These are phyloP conservation scores for Suillus alpinus DNA, from an alignment of 768 basidiomycete genomes.

Conservation along the genomic window DNA sequence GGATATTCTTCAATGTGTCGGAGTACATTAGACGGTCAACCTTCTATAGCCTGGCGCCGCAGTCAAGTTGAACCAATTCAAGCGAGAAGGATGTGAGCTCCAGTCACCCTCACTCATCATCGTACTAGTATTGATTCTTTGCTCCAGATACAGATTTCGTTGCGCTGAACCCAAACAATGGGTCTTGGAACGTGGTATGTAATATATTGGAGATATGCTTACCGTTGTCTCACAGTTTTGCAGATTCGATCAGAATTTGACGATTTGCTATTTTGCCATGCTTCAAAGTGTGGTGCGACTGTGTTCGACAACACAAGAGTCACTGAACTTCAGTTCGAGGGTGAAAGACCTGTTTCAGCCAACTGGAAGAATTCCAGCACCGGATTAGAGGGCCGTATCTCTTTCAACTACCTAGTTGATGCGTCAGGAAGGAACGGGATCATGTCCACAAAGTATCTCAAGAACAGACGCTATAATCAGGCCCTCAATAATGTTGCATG, in stretches of 20 bases:
- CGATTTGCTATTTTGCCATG: constrained; percentile 54
- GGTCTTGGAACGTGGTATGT: constrained; percentile 61
- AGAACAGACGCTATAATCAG: too few species aligned
- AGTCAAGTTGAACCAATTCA: constrained; percentile 62
- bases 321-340: constrained; percentile 32
- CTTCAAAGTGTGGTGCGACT: constrained; percentile 46
- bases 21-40: background rate
- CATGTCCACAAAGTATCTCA: too few species aligned
- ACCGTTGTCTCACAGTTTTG: background rate
- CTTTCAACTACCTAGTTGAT: too few species aligned
- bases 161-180: constrained; percentile 51
- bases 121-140: background rate
- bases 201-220: background rate
- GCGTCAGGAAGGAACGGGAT: too few species aligned
- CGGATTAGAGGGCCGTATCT: too few species aligned
- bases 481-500: too few species aligned
- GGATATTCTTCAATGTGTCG: background rate
- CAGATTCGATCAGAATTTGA: constrained; percentile 63
- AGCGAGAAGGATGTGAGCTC: constrained; percentile 59
- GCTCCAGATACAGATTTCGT: constrained; percentile 57
- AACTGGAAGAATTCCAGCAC: too few species aligned
- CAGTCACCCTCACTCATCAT: background rate
- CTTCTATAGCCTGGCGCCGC: constrained; percentile 52
- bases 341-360: too few species aligned
- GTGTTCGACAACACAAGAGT: constrained; percentile 58